Conservation (phyloP, 768 basidiomycete species). For the Solioccasus polychromus region DNA sequence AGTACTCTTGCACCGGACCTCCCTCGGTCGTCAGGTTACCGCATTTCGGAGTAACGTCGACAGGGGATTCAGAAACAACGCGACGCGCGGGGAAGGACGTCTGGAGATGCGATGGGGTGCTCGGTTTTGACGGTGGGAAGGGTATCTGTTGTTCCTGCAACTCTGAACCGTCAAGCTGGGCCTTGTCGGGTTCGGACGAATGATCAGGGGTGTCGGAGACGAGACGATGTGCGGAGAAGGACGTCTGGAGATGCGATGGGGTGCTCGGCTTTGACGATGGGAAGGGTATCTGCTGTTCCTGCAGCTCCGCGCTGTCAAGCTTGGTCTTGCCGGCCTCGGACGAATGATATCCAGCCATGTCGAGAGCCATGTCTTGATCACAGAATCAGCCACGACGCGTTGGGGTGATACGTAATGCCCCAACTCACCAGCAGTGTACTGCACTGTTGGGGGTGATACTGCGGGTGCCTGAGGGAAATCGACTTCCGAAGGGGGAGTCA, state of each 20-base stretch:
- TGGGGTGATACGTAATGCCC: conserved; percentile 9
- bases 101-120: conserved; percentile 21
- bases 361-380: conserved; percentile 67
- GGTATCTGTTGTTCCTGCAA: conserved; percentile 14
- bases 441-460: conserved; percentile 51
- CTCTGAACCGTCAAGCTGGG: too few relatives aligned
- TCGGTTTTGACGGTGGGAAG: conserved; percentile 22
- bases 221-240: conserved; percentile 45
- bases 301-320: not conserved
- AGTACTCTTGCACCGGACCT: conserved; percentile 59
- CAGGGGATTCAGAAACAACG: conserved; percentile 62
- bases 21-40: conserved; percentile 7
- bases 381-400: not conserved
- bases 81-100: conserved; percentile 42
- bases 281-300: conserved; percentile 19
- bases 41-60: conserved; percentile 34
- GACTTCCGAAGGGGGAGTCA: conserved; percentile 37
- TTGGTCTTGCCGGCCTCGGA: conserved; percentile 3
- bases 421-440: conserved; percentile 55
- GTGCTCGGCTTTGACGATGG: conserved; percentile 18
- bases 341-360: conserved; percentile 78
- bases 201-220: conserved; percentile 65
- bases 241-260: conserved; percentile 25
- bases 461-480: conserved; percentile 42
- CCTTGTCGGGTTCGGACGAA: too few relatives aligned